phyloP scores from a whole-genome alignment of 345 rosid genomes.

The Cochlearia excelsa region DNA sequence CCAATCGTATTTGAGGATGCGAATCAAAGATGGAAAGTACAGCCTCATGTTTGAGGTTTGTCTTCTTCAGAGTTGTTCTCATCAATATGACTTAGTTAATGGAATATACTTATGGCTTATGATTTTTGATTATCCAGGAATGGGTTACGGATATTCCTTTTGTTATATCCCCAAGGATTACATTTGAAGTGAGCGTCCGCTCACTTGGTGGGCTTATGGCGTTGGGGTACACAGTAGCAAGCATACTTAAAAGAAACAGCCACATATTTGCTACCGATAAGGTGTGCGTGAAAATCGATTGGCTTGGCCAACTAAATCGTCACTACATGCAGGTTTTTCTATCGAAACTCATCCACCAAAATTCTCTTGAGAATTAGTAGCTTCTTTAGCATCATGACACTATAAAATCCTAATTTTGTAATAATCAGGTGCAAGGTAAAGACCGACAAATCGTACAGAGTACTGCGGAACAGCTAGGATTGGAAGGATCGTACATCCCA shows the following conservation, averaged over 20 bases:
- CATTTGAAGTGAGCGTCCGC: constrained; percentile 96
- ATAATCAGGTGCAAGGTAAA: constrained; percentile 89
- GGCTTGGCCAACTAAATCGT: constrained; percentile 90
- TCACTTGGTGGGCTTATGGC: constrained; percentile 99
- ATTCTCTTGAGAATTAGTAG: neutral
- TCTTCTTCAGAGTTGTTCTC: constrained; percentile 9
- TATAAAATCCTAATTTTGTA: neutral
- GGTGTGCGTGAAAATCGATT: constrained; percentile 85
- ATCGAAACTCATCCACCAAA: constrained; percentile 14
- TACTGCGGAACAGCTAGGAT: constrained; percentile 70
- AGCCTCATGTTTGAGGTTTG: constrained; percentile 99
- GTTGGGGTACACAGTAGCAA: constrained; percentile 90
- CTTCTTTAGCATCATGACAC: too few species aligned
- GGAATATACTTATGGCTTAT: constrained; percentile 13
- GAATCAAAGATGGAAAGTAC: constrained; percentile 97
- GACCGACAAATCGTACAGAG: constrained; percentile 61
- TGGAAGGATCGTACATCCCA: constrained; percentile 78
- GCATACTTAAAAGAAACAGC: constrained; percentile 93
- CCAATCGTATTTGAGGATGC: constrained; percentile 95
- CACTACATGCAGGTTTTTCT: constrained; percentile 78
- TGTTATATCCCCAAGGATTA: constrained; percentile 97
- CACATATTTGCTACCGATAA: constrained; percentile 75
- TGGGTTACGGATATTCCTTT: constrained; percentile 92
- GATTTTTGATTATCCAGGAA: constrained; percentile 54
- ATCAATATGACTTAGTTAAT: too few species aligned